Conservation (phyloP, 306 rosid genomes). For the Canavalia ensiformis region DNA sequence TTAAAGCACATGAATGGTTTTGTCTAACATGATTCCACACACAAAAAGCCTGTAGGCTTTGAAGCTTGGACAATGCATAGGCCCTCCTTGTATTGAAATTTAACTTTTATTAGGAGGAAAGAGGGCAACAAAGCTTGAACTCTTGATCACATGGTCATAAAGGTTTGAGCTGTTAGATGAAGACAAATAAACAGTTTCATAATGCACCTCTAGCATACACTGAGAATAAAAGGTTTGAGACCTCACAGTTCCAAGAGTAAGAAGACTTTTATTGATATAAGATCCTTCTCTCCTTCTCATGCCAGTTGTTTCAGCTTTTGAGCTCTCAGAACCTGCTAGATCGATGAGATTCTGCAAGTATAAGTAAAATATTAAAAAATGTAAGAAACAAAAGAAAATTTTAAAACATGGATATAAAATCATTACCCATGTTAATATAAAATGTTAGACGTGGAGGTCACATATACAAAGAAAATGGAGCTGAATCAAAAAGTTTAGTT, state of each 20-base stretch:
- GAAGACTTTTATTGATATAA: conserved; percentile 94
- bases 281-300: conserved; percentile 98
- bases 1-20: background rate
- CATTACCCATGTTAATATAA: conserved; percentile 20
- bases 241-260: conserved; percentile 99
- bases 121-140: conserved; percentile 4
- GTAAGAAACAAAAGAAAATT: conserved; percentile 44
- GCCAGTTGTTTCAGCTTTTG: conserved; percentile 99
- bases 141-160: background rate
- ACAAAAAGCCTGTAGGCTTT: background rate
- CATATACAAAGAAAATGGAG: conserved; percentile 46
- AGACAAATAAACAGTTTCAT: conserved; percentile 19
- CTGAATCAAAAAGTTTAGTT: conserved; percentile 47
- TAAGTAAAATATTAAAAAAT: conserved; percentile 62
- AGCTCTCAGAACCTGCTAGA: conserved; percentile 99
- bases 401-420: conserved; percentile 39
- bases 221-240: conserved; percentile 54
- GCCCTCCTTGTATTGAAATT: conserved; percentile 6
- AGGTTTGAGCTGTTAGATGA: conserved; percentile 14
- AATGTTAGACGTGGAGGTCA: conserved; percentile 30
- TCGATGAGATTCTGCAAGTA: conserved; percentile 98
- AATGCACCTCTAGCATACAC: conserved; percentile 26
- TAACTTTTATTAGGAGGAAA: background rate
- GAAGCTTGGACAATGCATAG: background rate
- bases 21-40: background rate